Evolutionary conservation across 2,329 filamentous ascomycete genomes (phyloP), one percentile per base, ranked within the genome.

Genomic region (Harringtonia aguacate): DNA sequence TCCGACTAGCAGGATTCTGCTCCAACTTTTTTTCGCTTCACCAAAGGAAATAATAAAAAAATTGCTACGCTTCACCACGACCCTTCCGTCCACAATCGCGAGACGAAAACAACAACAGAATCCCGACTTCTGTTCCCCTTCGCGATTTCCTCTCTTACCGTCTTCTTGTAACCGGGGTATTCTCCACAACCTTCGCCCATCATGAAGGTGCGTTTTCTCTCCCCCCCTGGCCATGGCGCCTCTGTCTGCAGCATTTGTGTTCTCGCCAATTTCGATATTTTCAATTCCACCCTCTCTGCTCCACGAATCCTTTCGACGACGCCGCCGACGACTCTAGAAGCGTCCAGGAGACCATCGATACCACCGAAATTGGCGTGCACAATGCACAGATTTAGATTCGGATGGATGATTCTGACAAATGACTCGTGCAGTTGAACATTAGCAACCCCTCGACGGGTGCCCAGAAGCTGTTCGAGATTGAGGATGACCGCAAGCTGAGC

Each of bases 401-500:
- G 20, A 37, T 15, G 18, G 35, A 28, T 39, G 24, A 8, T 30
- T 10, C 10, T 21, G n/a, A 14, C 14, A 17, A 36, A 24, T 24
- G 20, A 15, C 38, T 36, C 18, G 8, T 34, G 4, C 50, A 75
- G 75, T 69, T 79, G 70, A 79, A 79, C 74, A 76, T 79, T 63
- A 75, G 71, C 61, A 94, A 89, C 83, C 92, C 92, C 75, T 87
- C 90, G 82, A 97, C 97, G 76, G 92, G 92, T 82, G 92, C 88
- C 66, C 92, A 98, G 74, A 98, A 98, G 81, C 80, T 98, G 68
- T 83, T 98, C 76, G 94, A 98, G 61, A 75, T 98, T 62, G 92
- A 98, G 66, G 94, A 98, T 85, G 94, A 98, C 75, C 88, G 89
- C 75, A 95, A 95, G 81, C 81, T 97, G 80, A 86, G 86, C 73